Evolutionary conservation across 208 protist genomes (phyloP), one percentile per base, ranked within the genome.

Genomic region (Wallacemonas sp.): DNA sequence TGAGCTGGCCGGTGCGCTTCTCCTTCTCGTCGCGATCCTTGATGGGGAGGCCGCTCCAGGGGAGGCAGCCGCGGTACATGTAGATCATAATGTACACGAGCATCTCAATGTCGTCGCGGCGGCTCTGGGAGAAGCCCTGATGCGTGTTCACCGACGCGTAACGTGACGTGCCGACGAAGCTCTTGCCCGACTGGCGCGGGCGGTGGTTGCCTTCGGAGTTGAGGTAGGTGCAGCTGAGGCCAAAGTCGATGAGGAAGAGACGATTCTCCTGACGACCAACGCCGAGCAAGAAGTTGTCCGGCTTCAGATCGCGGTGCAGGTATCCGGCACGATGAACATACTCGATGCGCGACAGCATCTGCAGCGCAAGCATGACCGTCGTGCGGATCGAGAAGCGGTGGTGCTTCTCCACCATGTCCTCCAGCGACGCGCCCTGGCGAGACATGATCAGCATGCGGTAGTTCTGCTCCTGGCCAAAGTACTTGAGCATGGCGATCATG

Each of bases 381-480:
- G 99, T 99, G 77, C 99, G 99, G 17, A 99, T 67, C 14, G 87
- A 94, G 58, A 99, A 99, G 34, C 81, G 85, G 14, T 71, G 62
- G 46, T 70, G 61, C 49, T 95, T 87, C n/a, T 83, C 68, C 26
- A 83, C 68, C 17, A 88, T 69, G 74, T 99, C 97, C 58, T 99
- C 98, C 9, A 99, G 82, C 19, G 91, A 98, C 30, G 96, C 93
- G 0, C 98, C 98, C 1, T 99, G 87, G 3, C 99, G 76, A 21
- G 99, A 97, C 85, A 99, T 99, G 29, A 99, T 96, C 78, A 99
- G 96, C 11, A 99, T 97, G 68, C 99, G 98, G 70, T 98, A 98
- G 61, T 98, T 90, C 9, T 96, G 94, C 65, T 99, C 98, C 41
- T 94, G 63, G 9, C 98, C 98, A 78, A 93, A 99, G 75, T 96